phyloP scores from a whole-genome alignment of 164 flowering plant species.

The Cinnamomum chago region DNA sequence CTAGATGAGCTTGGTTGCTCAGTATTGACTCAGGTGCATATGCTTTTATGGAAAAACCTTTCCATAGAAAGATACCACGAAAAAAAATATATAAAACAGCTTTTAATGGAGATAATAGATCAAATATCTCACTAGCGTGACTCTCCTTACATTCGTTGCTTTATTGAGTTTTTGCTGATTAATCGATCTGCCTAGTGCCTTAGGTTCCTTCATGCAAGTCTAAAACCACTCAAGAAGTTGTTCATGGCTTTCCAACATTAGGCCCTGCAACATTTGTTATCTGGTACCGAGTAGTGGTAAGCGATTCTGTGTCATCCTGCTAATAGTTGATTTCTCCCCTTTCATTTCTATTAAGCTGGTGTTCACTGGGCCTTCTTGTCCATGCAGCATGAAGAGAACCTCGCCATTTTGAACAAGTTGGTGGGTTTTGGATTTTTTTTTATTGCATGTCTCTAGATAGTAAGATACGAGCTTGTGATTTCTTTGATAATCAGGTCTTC shows the following conservation, averaged over 20 bases:
- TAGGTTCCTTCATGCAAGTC: constrained; percentile 43
- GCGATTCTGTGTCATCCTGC: constrained; percentile 12
- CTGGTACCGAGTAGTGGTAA: constrained; percentile 82
- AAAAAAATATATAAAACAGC: no score
- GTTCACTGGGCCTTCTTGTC: constrained; percentile 7
- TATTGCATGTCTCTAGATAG: neutral
- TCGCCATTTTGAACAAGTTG: constrained; percentile 52
- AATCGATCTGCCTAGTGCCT: neutral
- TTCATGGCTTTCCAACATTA: constrained; percentile 53
- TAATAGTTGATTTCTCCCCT: neutral
- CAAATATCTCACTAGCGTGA: neutral
- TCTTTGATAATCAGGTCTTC: neutral
- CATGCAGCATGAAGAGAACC: constrained; percentile 78
- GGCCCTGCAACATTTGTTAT: constrained; percentile 46
- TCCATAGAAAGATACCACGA: neutral
- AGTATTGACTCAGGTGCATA: constrained; percentile 61
- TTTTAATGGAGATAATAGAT: constrained; percentile 3
- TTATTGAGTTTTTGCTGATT: neutral
- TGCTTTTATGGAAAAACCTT: neutral
- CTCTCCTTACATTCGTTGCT: neutral
- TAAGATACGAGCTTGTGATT: no score
- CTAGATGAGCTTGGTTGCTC: constrained; percentile 66
- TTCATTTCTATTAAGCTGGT: neutral
- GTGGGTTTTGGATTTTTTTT: constrained; percentile 31
- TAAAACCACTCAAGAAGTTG: constrained; percentile 26